These are phyloP conservation scores for Ottelia alismoides DNA, from an alignment of 106 monocot genomes.

Conservation along the genomic window DNA sequence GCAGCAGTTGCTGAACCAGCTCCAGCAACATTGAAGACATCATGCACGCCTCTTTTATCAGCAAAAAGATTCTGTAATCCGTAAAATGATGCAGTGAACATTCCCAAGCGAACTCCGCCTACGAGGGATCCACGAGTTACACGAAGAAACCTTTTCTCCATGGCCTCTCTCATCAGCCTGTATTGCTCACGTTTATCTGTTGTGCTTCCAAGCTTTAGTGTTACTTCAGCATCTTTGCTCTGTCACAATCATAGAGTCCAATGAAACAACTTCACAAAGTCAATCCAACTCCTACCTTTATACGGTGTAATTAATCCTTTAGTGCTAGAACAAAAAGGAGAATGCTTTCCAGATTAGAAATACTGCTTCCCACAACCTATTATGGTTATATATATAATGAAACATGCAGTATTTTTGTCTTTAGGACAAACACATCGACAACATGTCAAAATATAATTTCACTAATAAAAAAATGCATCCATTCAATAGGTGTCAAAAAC, in stretches of 20 bases:
- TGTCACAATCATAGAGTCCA: constrained; percentile 20
- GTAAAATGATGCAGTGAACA: constrained; percentile 78
- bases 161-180: constrained; percentile 95
- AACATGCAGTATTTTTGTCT: too few relatives aligned
- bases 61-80: constrained; percentile 76
- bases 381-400: too few relatives aligned
- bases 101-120: constrained; percentile 90
- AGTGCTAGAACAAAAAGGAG: too few relatives aligned
- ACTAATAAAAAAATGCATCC: too few relatives aligned
- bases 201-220: constrained; percentile 95
- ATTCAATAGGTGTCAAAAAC: too few relatives aligned
- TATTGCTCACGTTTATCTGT: constrained; percentile 91
- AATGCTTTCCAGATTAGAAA: too few relatives aligned
- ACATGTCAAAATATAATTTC: too few relatives aligned
- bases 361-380: too few relatives aligned
- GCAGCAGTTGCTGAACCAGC: constrained; percentile 95
- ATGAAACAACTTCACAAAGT: too few relatives aligned
- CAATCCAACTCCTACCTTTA: too few relatives aligned
- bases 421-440: too few relatives aligned
- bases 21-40: constrained; percentile 86
- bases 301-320: too few relatives aligned
- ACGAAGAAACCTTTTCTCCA: constrained; percentile 90
- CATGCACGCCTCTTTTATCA: constrained; percentile 74
- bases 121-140: constrained; percentile 78
- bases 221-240: constrained; percentile 99